Evolutionary conservation across 78 protist species (phyloP), one percentile per base, ranked within the genome.

Genomic region (Mantamonas sphyraenae): DNA sequence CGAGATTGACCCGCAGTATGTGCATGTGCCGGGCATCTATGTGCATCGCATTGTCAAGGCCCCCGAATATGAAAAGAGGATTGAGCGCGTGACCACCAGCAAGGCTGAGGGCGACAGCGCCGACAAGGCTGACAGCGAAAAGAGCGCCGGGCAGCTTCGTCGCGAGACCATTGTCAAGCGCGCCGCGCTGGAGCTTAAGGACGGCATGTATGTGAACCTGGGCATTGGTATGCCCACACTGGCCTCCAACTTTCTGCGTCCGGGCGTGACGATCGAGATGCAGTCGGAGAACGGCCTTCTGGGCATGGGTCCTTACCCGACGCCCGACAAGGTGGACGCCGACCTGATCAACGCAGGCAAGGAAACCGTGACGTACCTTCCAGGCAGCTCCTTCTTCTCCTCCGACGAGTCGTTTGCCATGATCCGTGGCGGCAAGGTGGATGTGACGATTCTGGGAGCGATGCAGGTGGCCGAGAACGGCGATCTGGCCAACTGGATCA

Each of bases 161-260:
- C 71, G 96, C 31, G 96, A 94, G 71, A 45, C 55, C 28, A 89
- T 94, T 26, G 95, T 79, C 20, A 64, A 86, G 42, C 82, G 98
- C 16, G 98, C 98, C 0, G 96, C 98, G 8, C 53, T 68, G 47
- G 98, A 92, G 77, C 77, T 94, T 68, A 1, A 80, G 68, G 93
- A 93, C 59, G 93, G 95, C 34, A 87, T 83, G 92, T 87, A 86
- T 63, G 90, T 88, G 60, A 93, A 93, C 75, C 74, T 91, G 1
- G 98, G 98, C 12, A 94, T 94, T 55, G 97, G 97, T 19, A 95
- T 95, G 74, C 98, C 98, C 43, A 95, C 95, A 50, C 69, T 90
- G 34, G 95, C 95, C 16, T 43, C 85, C 68, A 94, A 94, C 82
- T 90, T 70, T 56, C 45, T 94, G 5, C 80, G 77, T n/a, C 38